A percentile compares a stretch with the other conserved stretches of the same genome.
Evolutionary conservation across 352 stramenopile species (phyloP).

Genomic region (Globisporangium perplexum): DNA sequence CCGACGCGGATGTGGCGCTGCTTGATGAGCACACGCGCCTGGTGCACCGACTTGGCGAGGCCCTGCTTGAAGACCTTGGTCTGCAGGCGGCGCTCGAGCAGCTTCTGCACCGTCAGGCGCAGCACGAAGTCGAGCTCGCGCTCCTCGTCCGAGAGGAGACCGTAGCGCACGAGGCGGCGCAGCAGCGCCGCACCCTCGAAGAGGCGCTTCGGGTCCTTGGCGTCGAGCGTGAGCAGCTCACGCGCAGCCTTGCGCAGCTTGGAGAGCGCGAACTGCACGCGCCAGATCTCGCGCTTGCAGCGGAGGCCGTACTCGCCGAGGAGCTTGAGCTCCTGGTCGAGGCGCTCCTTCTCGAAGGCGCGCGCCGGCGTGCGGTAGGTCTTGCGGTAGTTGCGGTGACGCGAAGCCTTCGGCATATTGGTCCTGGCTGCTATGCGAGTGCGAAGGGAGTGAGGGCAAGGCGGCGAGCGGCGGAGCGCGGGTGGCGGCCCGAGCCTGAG

Average conservation of each 20-base stretch:
- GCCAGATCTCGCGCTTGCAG: slow-evolving; percentile 99
- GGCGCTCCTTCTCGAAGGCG: slow-evolving; percentile 99
- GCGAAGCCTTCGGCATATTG: slow-evolving; percentile 86
- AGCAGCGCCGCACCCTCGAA: slow-evolving; percentile 98
- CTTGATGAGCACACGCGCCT: slow-evolving; percentile 98
- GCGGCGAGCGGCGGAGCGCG: slow-evolving; percentile 3
- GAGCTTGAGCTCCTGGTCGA: slow-evolving; percentile 99
- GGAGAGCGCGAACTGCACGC: slow-evolving; percentile 97
- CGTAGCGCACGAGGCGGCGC: slow-evolving; percentile 95
- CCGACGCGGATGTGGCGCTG: slow-evolving; percentile 99
- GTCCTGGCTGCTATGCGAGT: slow-evolving; percentile 64
- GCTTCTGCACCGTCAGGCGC: slow-evolving; percentile 97
- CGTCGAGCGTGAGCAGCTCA: slow-evolving; percentile 96
- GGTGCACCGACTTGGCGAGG: slow-evolving; percentile 99
- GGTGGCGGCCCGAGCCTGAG: too few relatives aligned
- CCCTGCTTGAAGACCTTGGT: slow-evolving; percentile 99
- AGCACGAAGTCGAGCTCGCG: slow-evolving; percentile 98
- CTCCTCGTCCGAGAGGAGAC: slow-evolving; percentile 96
- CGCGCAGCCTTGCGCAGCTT: slow-evolving; percentile 99
- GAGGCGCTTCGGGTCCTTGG: slow-evolving; percentile 98
- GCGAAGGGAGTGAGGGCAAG: slow-evolving; percentile 45
- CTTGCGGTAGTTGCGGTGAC: slow-evolving; percentile 93
- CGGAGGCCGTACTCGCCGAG: slow-evolving; percentile 98
- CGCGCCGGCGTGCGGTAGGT: slow-evolving; percentile 98
- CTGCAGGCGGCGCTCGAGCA: slow-evolving; percentile 98